Evolutionary conservation across 78 protist species (phyloP).

Genomic region (Diacronema lutheri): DNA sequence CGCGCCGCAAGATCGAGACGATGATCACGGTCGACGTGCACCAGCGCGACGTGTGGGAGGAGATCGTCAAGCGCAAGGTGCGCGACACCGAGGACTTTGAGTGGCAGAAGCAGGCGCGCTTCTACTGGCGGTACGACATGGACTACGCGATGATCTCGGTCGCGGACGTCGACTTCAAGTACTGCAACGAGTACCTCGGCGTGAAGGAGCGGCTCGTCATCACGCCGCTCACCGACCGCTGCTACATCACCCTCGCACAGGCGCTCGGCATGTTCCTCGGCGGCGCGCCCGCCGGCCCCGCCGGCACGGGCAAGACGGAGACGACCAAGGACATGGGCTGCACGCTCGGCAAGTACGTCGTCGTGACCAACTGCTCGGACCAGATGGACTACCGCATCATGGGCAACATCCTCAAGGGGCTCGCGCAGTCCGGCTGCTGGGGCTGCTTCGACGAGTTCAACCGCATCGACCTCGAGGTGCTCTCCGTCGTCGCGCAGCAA

Average conservation of each 20-base stretch:
- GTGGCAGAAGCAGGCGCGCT: slow-evolving; percentile 82
- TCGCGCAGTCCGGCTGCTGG: slow-evolving; percentile 82
- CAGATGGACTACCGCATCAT: slow-evolving; percentile 68
- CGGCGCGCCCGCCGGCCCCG: slow-evolving; percentile 92
- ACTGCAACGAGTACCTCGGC: slow-evolving; percentile 84
- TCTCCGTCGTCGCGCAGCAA: slow-evolving; percentile 89
- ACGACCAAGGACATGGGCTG: slow-evolving; percentile 86
- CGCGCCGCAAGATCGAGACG: slow-evolving; percentile 61
- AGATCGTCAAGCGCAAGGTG: slow-evolving; percentile 28
- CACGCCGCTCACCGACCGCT: slow-evolving; percentile 89
- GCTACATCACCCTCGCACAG: slow-evolving; percentile 82
- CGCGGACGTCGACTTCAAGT: slow-evolving; percentile 74
- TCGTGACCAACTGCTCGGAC: slow-evolving; percentile 86
- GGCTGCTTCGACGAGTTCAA: slow-evolving; percentile 92
- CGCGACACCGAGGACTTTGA: slow-evolving; percentile 61
- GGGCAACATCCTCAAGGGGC: slow-evolving; percentile 82
- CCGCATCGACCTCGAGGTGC: slow-evolving; percentile 78
- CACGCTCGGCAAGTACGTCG: slow-evolving; percentile 72
- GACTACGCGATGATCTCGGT: slow-evolving; percentile 51
- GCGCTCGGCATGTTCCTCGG: slow-evolving; percentile 82
- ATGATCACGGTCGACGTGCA: slow-evolving; percentile 85
- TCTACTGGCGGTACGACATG: slow-evolving; percentile 63
- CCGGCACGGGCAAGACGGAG: slow-evolving; percentile 94
- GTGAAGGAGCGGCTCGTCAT: slow-evolving; percentile 79
- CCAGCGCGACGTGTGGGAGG: slow-evolving; percentile 70